phyloP scores from a whole-genome alignment of 2,329 filamentous ascomycete genomes.

The Penicillium sp. region DNA sequence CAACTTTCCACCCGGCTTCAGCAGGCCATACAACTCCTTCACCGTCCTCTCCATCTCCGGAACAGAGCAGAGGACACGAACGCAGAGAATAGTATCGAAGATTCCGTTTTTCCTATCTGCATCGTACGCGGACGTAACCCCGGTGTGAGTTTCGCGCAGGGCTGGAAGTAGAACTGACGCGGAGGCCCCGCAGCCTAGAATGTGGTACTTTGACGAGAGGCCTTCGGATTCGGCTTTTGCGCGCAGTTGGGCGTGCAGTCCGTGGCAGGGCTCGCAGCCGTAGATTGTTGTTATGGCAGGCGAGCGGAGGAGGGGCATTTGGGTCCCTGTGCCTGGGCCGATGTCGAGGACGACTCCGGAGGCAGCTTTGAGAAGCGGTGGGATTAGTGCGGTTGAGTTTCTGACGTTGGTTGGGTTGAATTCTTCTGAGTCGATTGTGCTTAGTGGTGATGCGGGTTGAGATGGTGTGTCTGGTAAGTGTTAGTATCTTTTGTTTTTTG shows the following conservation, averaged over 20 bases:
- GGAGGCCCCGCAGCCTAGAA: slow-evolving; percentile 50
- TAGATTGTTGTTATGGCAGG: slow-evolving; percentile 50
- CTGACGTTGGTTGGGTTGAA: slow-evolving; percentile 13
- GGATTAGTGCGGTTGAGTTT: slow-evolving; percentile 40
- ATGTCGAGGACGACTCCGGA: slow-evolving; percentile 49
- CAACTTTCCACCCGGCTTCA: slow-evolving; percentile 56
- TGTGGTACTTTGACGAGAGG: slow-evolving; percentile 49
- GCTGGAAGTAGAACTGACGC: slow-evolving; percentile 45
- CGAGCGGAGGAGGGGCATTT: slow-evolving; percentile 48
- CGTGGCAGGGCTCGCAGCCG: slow-evolving; percentile 53
- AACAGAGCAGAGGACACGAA: slow-evolving; percentile 57
- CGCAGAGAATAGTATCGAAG: slow-evolving; percentile 56
- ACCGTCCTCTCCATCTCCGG: slow-evolving; percentile 48
- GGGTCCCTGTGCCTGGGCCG: slow-evolving; percentile 54
- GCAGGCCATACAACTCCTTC: slow-evolving; percentile 47
- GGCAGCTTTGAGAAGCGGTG: slow-evolving; percentile 41
- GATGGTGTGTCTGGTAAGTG: slow-evolving; percentile 2
- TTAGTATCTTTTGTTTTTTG: neutral
- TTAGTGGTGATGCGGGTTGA: slow-evolving; percentile 7
- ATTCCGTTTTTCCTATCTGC: slow-evolving; percentile 33
- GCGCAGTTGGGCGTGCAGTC: slow-evolving; percentile 48
- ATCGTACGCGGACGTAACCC: slow-evolving; percentile 32
- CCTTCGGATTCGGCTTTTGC: slow-evolving; percentile 42
- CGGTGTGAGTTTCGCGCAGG: slow-evolving; percentile 5
- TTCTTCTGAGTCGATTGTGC: neutral